These are phyloP conservation scores for Saccharum spontaneum DNA, from an alignment of 176 grass and related monocot species.

Conservation along the genomic window DNA sequence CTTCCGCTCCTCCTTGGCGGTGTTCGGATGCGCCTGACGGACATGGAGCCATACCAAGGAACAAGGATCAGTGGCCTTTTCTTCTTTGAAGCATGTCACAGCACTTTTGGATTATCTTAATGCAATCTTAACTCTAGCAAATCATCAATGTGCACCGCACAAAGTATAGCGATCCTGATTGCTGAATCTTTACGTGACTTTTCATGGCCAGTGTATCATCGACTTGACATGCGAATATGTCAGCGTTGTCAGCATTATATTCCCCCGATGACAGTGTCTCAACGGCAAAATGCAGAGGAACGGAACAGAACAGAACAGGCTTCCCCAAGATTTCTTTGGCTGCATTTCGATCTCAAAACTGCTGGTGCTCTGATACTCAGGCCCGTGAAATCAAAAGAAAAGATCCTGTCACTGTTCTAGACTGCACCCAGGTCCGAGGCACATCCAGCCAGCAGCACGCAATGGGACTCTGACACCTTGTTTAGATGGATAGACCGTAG, in stretches of 20 bases:
- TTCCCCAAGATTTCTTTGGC: background rate
- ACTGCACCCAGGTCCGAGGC: background rate
- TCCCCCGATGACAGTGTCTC: conserved; percentile 21
- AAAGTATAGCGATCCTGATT: background rate
- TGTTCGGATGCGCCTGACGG: conserved; percentile 66
- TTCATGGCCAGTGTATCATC: background rate
- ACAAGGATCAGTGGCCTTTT: background rate
- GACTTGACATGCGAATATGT: conserved; percentile 17
- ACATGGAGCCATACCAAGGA: background rate
- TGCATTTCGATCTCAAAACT: conserved; percentile 15
- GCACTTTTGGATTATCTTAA: background rate
- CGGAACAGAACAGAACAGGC: background rate
- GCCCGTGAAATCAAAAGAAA: conserved; percentile 7
- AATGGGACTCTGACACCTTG: background rate
- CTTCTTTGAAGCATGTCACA: background rate
- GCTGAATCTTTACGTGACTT: background rate
- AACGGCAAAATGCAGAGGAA: background rate
- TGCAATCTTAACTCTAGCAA: background rate
- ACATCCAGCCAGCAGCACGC: background rate
- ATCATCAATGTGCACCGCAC: background rate
- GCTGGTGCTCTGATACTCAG: background rate
- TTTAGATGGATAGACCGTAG: too few species aligned
- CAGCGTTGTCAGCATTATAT: background rate
- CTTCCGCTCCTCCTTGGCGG: conserved; percentile 72
- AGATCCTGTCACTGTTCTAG: conserved; percentile 2